phyloP scores from a whole-genome alignment of 176 grass and related monocot species.

The Musa beccarii region DNA sequence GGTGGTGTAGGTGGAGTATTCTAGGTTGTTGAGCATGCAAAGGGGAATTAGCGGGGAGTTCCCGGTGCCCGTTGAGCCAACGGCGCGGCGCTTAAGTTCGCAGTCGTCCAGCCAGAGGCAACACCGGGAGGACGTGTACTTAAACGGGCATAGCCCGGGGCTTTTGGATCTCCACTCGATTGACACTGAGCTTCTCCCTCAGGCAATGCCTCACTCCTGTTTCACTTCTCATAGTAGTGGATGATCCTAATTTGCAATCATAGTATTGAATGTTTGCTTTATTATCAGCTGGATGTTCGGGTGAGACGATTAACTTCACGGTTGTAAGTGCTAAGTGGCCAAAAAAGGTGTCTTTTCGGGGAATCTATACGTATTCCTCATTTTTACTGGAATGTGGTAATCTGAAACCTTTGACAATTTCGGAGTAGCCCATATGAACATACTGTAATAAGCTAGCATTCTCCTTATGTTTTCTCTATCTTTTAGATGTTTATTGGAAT shows the following conservation, averaged over 20 bases:
- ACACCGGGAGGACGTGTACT: slow-evolving; percentile 12
- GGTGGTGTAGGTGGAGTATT: slow-evolving; percentile 27
- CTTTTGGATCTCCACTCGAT: slow-evolving; percentile 48
- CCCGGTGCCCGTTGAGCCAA: slow-evolving; percentile 15
- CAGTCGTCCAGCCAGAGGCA: slow-evolving; percentile 12
- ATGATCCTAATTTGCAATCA: neutral
- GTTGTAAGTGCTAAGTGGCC: no score
- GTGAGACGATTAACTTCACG: no score
- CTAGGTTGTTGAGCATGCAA: slow-evolving; percentile 31
- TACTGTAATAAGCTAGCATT: neutral
- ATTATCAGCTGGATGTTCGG: no score
- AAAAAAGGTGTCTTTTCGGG: no score
- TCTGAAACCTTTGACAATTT: no score
- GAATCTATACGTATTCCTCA: no score
- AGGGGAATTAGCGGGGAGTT: slow-evolving; percentile 8
- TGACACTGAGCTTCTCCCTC: slow-evolving; percentile 44
- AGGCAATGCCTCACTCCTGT: slow-evolving; percentile 17
- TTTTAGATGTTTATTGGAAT: neutral
- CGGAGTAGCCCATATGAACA: no score
- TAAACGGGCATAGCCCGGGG: slow-evolving; percentile 32
- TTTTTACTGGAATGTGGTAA: no score
- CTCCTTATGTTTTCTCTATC: neutral
- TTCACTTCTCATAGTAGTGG: neutral
- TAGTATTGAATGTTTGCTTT: neutral
- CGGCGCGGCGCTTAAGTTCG: slow-evolving; percentile 9